A percentile compares a stretch with the other conserved stretches of the same genome.
phyloP scores from a whole-genome alignment of 2,329 filamentous ascomycete genomes.

The Colletotrichum godetiae region DNA sequence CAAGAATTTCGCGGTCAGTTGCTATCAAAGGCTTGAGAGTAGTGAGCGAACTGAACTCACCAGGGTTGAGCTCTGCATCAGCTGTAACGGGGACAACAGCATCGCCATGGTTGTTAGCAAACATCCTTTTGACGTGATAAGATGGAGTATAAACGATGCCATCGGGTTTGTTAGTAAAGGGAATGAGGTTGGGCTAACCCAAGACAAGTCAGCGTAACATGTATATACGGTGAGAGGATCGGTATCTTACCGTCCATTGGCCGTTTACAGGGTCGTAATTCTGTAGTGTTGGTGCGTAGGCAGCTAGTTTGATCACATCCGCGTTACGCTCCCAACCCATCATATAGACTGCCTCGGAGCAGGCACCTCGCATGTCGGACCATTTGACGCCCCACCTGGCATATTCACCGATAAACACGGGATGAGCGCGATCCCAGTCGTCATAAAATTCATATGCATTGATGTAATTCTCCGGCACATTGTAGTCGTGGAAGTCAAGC shows the following conservation, averaged over 20 bases:
- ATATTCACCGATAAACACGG: not conserved
- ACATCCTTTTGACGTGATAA: slow-evolving; percentile 5
- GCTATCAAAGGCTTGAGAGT: too few species aligned
- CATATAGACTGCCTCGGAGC: slow-evolving; percentile 2
- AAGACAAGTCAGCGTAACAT: too few species aligned
- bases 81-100: too few species aligned
- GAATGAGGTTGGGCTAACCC: not conserved
- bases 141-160: slow-evolving; percentile 6
- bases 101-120: not conserved
- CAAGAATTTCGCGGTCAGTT: too few species aligned
- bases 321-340: slow-evolving; percentile 10
- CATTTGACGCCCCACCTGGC: slow-evolving; percentile 12
- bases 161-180: slow-evolving; percentile 2
- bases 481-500: slow-evolving; percentile 11
- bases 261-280: not conserved
- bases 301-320: slow-evolving; percentile 2
- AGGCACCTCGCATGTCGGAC: not conserved
- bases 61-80: too few species aligned
- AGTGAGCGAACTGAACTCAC: too few species aligned
- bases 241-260: not conserved
- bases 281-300: not conserved
- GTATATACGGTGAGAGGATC: too few species aligned
- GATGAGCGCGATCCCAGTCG: slow-evolving; percentile 5
- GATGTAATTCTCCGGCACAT: slow-evolving; percentile 7
- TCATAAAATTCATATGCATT: not conserved